Percentiles rank a stretch among this genome's conserved stretches.
Conservation (phyloP, 257 asterid species). For the Solanum lignicaule region DNA sequence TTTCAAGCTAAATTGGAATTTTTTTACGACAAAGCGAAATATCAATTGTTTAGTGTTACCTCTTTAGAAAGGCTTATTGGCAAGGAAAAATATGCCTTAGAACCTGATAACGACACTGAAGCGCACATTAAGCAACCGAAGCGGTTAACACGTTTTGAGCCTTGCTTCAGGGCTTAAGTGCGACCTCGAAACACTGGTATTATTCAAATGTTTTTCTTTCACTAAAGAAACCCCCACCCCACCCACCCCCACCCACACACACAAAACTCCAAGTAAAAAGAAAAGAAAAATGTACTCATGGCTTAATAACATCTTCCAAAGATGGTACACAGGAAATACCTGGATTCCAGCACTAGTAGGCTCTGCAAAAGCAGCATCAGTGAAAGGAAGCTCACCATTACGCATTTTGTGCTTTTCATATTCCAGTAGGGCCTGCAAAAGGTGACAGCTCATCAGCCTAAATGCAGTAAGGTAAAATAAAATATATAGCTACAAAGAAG, state of each 20-base stretch:
- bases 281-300: neutral
- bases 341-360: conserved; percentile 55
- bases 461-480: conserved; percentile 1
- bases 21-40: too few relatives aligned
- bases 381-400: conserved; percentile 79
- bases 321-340: conserved; percentile 24
- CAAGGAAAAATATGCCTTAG: too few relatives aligned
- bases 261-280: neutral
- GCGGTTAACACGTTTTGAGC: neutral
- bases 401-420: conserved; percentile 88
- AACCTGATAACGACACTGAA: too few relatives aligned
- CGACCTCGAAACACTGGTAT: too few relatives aligned
- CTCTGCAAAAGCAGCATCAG: conserved; percentile 48
- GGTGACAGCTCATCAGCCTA: conserved; percentile 13
- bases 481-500: neutral
- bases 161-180: neutral
- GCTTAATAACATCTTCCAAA: neutral
- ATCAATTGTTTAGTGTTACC: too few relatives aligned
- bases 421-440: conserved; percentile 64
- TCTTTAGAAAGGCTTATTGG: too few relatives aligned
- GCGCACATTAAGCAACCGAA: too few relatives aligned
- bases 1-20: too few relatives aligned
- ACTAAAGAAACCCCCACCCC: neutral
- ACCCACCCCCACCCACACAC: too few relatives aligned
- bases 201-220: neutral